Evolutionary conservation across 2,329 filamentous ascomycete species (phyloP).

Genomic region (Penicillium aurantiogriseum): DNA sequence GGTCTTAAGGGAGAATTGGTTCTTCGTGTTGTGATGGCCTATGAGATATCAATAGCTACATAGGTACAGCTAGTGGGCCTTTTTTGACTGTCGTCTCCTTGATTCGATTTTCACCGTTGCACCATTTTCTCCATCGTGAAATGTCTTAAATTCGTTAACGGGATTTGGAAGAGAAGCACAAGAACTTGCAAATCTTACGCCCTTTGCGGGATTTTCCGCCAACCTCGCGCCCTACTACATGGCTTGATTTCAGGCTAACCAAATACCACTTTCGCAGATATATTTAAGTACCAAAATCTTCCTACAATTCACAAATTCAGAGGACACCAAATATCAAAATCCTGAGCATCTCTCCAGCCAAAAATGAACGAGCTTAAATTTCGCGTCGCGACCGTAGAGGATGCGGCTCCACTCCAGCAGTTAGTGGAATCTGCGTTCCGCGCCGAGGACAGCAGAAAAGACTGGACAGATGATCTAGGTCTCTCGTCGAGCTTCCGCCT

Average conservation of each 20-base stretch:
- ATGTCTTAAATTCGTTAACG: background rate
- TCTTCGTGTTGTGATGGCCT: too few relatives aligned
- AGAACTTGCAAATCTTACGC: background rate
- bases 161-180: background rate
- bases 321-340: too few relatives aligned
- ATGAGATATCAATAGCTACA: too few relatives aligned
- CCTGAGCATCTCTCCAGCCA: background rate
- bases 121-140: background rate
- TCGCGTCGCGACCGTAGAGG: constrained; percentile 38
- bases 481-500: constrained; percentile 27
- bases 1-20: too few relatives aligned
- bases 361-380: constrained; percentile 33
- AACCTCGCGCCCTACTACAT: constrained; percentile 1
- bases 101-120: too few relatives aligned
- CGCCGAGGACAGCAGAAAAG: constrained; percentile 37
- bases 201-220: background rate
- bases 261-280: background rate
- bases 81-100: too few relatives aligned
- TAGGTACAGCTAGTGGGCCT: too few relatives aligned
- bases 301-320: background rate
- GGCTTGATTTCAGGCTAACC: background rate
- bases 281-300: background rate
- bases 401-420: constrained; percentile 37
- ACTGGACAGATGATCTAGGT: constrained; percentile 39
- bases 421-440: constrained; percentile 45